Conservation (phyloP, 805 yeast genomes). For the Ogataea pilisensis region DNA sequence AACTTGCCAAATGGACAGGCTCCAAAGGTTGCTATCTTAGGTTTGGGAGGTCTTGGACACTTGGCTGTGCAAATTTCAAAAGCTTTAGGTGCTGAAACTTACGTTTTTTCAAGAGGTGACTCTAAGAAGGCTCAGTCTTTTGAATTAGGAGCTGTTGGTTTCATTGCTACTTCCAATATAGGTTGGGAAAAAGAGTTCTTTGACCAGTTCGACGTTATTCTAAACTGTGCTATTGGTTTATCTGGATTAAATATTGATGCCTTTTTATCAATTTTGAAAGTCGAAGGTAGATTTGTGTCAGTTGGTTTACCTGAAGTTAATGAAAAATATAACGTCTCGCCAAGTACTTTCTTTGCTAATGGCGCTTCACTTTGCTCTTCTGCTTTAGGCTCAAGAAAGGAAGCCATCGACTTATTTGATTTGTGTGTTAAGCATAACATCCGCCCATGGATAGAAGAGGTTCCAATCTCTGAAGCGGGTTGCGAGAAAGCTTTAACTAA, state of each 20-base stretch:
- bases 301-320: conserved; percentile 44
- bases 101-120: conserved; percentile 39
- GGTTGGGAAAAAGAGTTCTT: conserved; percentile 36
- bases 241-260: conserved; percentile 34
- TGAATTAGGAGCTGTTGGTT: conserved; percentile 38
- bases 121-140: conserved; percentile 38
- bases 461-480: conserved; percentile 42
- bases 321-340: conserved; percentile 41
- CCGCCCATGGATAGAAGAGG: conserved; percentile 48
- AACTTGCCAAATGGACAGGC: conserved; percentile 26
- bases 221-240: conserved; percentile 40
- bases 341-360: conserved; percentile 46
- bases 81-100: conserved; percentile 43
- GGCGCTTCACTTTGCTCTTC: conserved; percentile 44
- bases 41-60: conserved; percentile 47
- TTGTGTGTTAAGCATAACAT: conserved; percentile 42
- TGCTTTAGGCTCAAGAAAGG: conserved; percentile 44
- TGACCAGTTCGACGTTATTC: conserved; percentile 37
- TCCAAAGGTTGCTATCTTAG: conserved; percentile 39
- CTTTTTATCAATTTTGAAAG: conserved; percentile 31
- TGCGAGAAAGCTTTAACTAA: conserved; percentile 41
- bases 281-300: conserved; percentile 39
- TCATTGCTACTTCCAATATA: conserved; percentile 42
- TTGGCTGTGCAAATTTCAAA: conserved; percentile 42
- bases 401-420: conserved; percentile 42